A percentile compares a stretch with the other conserved stretches of the same genome.
These are phyloP conservation scores for Candida berthetii DNA, from an alignment of 805 yeast genomes.

Conservation along the genomic window DNA sequence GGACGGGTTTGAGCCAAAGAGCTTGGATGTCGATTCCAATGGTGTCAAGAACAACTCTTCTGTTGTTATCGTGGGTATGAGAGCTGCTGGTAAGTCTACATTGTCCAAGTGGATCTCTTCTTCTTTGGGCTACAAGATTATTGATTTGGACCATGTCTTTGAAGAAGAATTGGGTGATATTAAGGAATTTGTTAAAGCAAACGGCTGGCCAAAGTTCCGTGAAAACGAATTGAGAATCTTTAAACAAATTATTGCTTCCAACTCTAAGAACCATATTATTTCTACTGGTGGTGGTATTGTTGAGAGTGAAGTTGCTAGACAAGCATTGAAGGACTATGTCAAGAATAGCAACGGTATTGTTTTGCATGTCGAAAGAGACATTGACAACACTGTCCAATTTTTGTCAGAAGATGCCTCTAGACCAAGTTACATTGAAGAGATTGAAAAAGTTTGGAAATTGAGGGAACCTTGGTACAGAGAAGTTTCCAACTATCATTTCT, in stretches of 20 bases:
- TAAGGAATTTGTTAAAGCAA: slow-evolving; percentile 48
- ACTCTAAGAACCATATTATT: slow-evolving; percentile 38
- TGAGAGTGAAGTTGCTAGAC: slow-evolving; percentile 66
- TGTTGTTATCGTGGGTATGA: slow-evolving; percentile 88
- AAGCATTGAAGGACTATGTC: slow-evolving; percentile 47
- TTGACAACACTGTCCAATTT: slow-evolving; percentile 72
- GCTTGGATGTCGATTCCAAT: slow-evolving; percentile 11
- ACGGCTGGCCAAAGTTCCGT: slow-evolving; percentile 91
- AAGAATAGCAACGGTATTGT: slow-evolving; percentile 63
- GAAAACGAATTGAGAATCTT: slow-evolving; percentile 54
- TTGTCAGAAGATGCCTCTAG: slow-evolving; percentile 74
- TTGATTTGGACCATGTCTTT: slow-evolving; percentile 74
- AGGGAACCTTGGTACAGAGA: slow-evolving; percentile 76
- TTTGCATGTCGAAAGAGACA: slow-evolving; percentile 83
- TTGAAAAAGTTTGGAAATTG: slow-evolving; percentile 75
- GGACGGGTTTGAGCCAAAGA: slow-evolving; percentile 64
- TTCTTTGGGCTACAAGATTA: slow-evolving; percentile 54
- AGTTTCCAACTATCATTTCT: slow-evolving; percentile 74
- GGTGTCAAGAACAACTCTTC: slow-evolving; percentile 41
- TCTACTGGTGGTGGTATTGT: slow-evolving; percentile 98
- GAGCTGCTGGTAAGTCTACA: slow-evolving; percentile 95
- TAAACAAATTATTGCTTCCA: slow-evolving; percentile 33
- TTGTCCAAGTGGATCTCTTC: slow-evolving; percentile 75
- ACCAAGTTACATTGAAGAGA: slow-evolving; percentile 82
- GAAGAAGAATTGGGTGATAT: slow-evolving; percentile 51